Evolutionary conservation across 176 grass and related monocot species (phyloP).

Genomic region (Echinochloa phyllopogon): DNA sequence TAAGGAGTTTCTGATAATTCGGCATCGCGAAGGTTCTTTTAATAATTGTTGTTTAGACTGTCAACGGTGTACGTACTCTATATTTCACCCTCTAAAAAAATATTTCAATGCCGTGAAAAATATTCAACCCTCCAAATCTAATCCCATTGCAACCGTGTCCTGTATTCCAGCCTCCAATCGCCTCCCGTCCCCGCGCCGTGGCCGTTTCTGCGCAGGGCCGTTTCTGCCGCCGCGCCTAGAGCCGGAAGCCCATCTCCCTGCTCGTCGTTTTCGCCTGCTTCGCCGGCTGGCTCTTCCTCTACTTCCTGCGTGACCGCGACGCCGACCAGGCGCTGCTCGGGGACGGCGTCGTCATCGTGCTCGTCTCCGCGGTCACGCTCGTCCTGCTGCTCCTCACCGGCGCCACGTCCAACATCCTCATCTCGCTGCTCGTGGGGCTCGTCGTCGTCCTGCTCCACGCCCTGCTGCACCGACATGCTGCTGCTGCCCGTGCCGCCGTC

Average conservation of each 20-base stretch:
- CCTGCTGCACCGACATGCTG: conserved; percentile 51
- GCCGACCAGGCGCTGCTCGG: conserved; percentile 45
- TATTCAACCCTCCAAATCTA: too few species aligned
- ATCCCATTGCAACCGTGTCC: too few species aligned
- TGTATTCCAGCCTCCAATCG: too few species aligned
- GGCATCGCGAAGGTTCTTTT: too few species aligned
- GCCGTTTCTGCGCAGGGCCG: too few species aligned
- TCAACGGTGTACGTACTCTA: too few species aligned
- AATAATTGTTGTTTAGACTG: too few species aligned
- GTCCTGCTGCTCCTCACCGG: conserved; percentile 71
- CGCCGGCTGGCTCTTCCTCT: conserved; percentile 79
- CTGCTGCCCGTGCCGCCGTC: conserved; percentile 40
- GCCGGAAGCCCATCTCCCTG: conserved; percentile 82
- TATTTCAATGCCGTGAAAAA: too few species aligned
- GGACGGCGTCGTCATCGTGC: conserved; percentile 46
- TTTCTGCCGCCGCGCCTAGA: too few species aligned
- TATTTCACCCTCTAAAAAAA: too few species aligned
- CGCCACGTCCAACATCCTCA: conserved; percentile 65
- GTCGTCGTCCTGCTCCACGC: conserved; percentile 63
- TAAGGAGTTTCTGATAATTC: too few species aligned
- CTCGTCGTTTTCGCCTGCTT: conserved; percentile 82
- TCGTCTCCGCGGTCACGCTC: conserved; percentile 62
- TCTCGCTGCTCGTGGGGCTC: conserved; percentile 60
- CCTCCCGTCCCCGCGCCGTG: too few species aligned
- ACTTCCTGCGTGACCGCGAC: conserved; percentile 68